These are phyloP conservation scores for Sclerotiophoma versabilis DNA, from an alignment of 2,329 filamentous ascomycete species.

Conservation along the genomic window DNA sequence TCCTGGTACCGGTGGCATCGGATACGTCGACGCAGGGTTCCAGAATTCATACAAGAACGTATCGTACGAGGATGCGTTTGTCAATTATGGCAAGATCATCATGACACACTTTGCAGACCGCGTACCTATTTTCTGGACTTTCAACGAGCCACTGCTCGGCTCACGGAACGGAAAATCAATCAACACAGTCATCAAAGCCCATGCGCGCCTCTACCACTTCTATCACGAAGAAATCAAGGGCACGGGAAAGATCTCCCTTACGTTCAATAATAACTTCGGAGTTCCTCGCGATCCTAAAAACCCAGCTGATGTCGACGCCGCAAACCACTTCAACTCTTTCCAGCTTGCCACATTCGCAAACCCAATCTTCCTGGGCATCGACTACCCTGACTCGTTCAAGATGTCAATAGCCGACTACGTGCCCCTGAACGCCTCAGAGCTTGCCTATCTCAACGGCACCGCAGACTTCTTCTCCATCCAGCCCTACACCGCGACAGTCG, in stretches of 20 bases:
- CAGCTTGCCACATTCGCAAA: conserved; percentile 60
- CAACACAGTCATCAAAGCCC: conserved; percentile 50
- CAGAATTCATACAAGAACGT: conserved; percentile 50
- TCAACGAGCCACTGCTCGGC: conserved; percentile 60
- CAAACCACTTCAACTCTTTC: conserved; percentile 53
- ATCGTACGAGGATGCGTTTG: conserved; percentile 59
- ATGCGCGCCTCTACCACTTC: conserved; percentile 60
- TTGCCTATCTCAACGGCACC: conserved; percentile 51
- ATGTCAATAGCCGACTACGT: conserved; percentile 47
- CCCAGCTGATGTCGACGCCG: conserved; percentile 54
- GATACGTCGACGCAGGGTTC: conserved; percentile 46
- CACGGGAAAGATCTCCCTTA: conserved; percentile 59
- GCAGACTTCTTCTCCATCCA: conserved; percentile 66
- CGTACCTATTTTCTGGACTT: conserved; percentile 61
- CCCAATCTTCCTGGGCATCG: conserved; percentile 60
- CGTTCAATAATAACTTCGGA: conserved; percentile 54
- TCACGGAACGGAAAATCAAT: conserved; percentile 52
- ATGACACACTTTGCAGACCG: conserved; percentile 61
- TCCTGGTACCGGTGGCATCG: conserved; percentile 34
- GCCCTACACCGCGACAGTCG: conserved; percentile 64
- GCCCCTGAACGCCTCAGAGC: conserved; percentile 57
- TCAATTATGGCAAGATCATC: conserved; percentile 62
- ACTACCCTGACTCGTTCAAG: conserved; percentile 58
- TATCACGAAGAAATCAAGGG: conserved; percentile 63
- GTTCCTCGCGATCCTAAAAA: conserved; percentile 49